phyloP scores from a whole-genome alignment of 1,284 basidiomycete genomes.

The Anthracocystis panici-leucophaei region DNA sequence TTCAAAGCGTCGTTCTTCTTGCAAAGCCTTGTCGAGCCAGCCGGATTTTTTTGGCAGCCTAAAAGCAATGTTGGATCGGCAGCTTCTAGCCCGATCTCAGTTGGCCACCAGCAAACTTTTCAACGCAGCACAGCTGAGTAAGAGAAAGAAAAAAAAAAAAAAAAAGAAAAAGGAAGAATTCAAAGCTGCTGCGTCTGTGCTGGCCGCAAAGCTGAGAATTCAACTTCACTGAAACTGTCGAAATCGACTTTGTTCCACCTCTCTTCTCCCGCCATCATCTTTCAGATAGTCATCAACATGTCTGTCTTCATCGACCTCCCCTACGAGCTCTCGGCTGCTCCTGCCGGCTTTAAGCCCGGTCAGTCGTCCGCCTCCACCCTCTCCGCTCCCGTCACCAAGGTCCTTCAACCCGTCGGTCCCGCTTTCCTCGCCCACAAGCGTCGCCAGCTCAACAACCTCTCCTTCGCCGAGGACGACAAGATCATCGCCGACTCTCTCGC shows the following conservation, averaged over 20 bases:
- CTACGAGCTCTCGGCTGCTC: constrained; percentile 61
- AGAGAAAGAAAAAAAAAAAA: constrained; percentile 21
- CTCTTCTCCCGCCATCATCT: constrained; percentile 6
- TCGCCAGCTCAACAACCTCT: constrained; percentile 58
- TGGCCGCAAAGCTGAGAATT: too few relatives aligned
- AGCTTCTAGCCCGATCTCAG: too few relatives aligned
- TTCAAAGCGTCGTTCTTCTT: neutral
- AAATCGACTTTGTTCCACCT: too few relatives aligned
- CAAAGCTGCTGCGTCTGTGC: neutral
- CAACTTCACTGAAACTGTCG: too few relatives aligned
- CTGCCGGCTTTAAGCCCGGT: constrained; percentile 63
- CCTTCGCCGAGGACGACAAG: constrained; percentile 66
- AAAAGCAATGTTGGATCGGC: neutral
- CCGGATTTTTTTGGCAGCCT: neutral
- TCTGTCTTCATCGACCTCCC: constrained; percentile 62
- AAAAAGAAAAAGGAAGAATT: neutral
- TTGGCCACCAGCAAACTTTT: constrained; percentile 2
- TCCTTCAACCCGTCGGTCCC: constrained; percentile 62
- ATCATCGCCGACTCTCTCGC: constrained; percentile 49
- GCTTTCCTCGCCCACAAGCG: constrained; percentile 66
- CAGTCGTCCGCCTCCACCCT: constrained; percentile 52
- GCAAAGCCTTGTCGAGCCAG: neutral
- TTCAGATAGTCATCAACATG: constrained; percentile 45
- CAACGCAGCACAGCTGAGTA: neutral
- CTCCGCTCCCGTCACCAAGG: constrained; percentile 49